phyloP scores from a whole-genome alignment of 202 grass and related monocot species.

The Sporobolus alterniflorus region DNA sequence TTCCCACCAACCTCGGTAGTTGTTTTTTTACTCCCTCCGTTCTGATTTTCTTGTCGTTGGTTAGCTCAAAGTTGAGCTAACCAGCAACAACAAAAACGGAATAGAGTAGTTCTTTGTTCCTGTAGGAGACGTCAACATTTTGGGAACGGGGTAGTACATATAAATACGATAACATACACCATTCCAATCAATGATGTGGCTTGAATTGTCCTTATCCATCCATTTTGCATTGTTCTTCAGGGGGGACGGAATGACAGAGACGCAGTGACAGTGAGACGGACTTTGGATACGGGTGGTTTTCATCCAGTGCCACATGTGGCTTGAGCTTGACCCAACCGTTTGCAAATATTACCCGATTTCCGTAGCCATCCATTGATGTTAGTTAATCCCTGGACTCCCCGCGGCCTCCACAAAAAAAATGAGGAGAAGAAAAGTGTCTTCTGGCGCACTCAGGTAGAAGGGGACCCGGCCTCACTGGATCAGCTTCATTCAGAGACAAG shows the following conservation, averaged over 20 bases:
- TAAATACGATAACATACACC: too few relatives aligned
- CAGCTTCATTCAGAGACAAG: slow-evolving; percentile 19
- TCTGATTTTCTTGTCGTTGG: too few relatives aligned
- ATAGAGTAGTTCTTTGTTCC: too few relatives aligned
- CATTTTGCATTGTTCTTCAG: not conserved
- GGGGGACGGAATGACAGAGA: slow-evolving; percentile 3
- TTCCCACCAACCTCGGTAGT: too few relatives aligned
- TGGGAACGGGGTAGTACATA: too few relatives aligned
- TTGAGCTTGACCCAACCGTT: not conserved
- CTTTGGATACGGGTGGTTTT: slow-evolving; percentile 30
- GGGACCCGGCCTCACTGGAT: not conserved
- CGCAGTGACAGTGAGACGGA: slow-evolving; percentile 15
- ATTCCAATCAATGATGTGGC: slow-evolving; percentile 9
- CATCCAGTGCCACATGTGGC: slow-evolving; percentile 16
- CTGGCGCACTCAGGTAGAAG: not conserved
- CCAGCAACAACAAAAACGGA: too few relatives aligned
- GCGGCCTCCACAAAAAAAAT: not conserved
- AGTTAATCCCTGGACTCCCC: slow-evolving; percentile 11
- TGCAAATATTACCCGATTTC: slow-evolving; percentile 7
- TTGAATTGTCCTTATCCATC: slow-evolving; percentile 19
- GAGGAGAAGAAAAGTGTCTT: slow-evolving; percentile 1
- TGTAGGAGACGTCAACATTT: too few relatives aligned
- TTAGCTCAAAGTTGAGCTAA: too few relatives aligned
- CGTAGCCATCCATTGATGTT: slow-evolving; percentile 1
- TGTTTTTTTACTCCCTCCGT: too few relatives aligned